Evolutionary conservation across 2,329 filamentous ascomycete species (phyloP).

Genomic region (Sporothrix phasma): DNA sequence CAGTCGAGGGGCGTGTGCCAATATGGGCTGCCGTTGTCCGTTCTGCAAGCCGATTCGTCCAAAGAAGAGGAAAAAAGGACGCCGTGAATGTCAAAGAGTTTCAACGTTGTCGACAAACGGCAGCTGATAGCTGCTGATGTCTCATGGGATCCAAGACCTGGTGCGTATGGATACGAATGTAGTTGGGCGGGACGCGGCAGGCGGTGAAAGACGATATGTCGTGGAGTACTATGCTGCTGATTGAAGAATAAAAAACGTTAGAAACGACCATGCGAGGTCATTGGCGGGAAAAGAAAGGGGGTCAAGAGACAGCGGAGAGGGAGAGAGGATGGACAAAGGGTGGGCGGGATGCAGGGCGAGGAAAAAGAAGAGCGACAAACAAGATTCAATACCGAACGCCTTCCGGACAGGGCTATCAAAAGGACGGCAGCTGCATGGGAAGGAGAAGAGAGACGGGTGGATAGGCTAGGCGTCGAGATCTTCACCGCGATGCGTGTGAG

Average conservation of each 20-base stretch:
- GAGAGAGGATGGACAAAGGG: neutral
- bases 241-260: neutral
- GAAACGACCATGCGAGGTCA: neutral
- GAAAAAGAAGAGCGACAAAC: slow-evolving; percentile 1
- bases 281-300: neutral
- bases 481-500: neutral
- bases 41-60: neutral
- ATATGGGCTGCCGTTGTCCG: neutral
- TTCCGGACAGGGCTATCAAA: slow-evolving; percentile 1
- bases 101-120: neutral
- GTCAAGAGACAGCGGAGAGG: neutral
- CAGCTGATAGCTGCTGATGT: neutral
- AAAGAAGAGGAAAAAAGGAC: neutral
- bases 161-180: neutral
- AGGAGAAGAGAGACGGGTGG: neutral
- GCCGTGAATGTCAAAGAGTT: neutral
- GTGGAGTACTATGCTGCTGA: neutral
- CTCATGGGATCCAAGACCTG: neutral
- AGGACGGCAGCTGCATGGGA: slow-evolving; percentile 1
- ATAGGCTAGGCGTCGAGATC: slow-evolving; percentile 3
- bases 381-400: neutral
- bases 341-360: slow-evolving; percentile 2
- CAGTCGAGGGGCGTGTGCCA: neutral
- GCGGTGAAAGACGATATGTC: neutral
- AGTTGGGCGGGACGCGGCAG: neutral